Conservation (phyloP, 2,329 filamentous ascomycete species). For the Verticillium albo-atrum region DNA sequence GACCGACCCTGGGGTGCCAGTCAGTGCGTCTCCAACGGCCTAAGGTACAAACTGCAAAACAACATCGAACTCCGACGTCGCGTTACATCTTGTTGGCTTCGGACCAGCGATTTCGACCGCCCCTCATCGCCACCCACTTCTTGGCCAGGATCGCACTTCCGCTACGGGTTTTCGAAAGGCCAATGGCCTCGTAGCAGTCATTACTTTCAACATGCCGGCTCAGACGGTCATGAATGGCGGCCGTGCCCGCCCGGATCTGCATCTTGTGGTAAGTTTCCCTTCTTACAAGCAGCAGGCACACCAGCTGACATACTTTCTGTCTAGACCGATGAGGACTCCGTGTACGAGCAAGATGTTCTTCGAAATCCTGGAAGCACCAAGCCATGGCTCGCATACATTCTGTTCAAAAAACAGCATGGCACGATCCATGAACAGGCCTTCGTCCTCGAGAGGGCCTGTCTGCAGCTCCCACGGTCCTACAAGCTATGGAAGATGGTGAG, state of each 20-base stretch:
- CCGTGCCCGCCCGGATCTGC: conserved; percentile 41
- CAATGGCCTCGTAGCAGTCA: not conserved
- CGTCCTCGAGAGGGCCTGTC: conserved; percentile 85
- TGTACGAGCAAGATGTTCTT: conserved; percentile 94
- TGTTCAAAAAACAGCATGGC: conserved; percentile 86
- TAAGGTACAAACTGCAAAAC: not conserved
- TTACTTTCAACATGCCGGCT: conserved; percentile 9
- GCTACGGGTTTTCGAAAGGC: not conserved
- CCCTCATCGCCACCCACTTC: not conserved
- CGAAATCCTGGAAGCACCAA: conserved; percentile 82
- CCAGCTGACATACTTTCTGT: conserved; percentile 4
- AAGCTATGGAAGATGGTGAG: conserved; percentile 94
- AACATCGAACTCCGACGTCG: not conserved
- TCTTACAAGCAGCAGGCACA: not conserved
- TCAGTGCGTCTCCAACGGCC: not conserved
- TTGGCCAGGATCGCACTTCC: not conserved
- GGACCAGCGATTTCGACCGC: not conserved
- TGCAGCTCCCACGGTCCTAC: conserved; percentile 87
- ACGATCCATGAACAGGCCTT: conserved; percentile 79
- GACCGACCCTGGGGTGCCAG: not conserved
- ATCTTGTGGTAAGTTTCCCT: conserved; percentile 39
- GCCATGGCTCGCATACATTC: conserved; percentile 92
- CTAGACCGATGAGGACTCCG: conserved; percentile 79
- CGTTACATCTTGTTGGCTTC: not conserved
- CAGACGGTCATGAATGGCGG: conserved; percentile 23